Base-by-base conservation (phyloP, 2,329 filamentous ascomycete species). In the Alternaria viburni region DNA sequence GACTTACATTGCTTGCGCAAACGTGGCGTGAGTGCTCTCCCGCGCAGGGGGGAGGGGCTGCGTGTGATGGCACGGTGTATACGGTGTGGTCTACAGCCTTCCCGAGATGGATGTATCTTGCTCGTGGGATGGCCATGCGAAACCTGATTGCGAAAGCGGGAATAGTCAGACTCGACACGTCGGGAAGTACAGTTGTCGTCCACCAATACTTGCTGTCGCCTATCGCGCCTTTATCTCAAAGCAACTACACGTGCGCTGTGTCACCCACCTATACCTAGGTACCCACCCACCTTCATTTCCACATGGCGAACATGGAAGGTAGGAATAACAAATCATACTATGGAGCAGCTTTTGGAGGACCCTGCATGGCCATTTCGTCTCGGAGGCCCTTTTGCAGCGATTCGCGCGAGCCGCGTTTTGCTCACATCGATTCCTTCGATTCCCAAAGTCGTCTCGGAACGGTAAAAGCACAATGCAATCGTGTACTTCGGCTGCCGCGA, bases 221-320 rank as follows among this genome's bases (percentile, higher is more conserved):
- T 54, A 54, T 54, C 49, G 57, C 49, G 57, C 47, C 43, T 28
- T 17, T 11, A 19, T 26, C 21, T 8, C 25, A 25, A 43, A 45
- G 26, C n/a, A 32, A 19, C 28, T 21, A 54, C 57, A 50, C 30
- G 44, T 56, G 52, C 45, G 32, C 23, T 19, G 32, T 56, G 49
- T 26, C 32, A 26, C 36, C 32, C 44, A 57, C 36, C 36, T 41
- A 41, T 41, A n/a, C n/a, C n/a, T n/a, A n/a, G n/a, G n/a, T 36
- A 36, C 15, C 36, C 36, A 41, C 36, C 36, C 36, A 17, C 46
- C 30, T 50, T 57, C 44, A 61, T 61, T 43, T 51, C 52, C 59
- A 61, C 59, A 61, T 61, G 59, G 52, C 52, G 41, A 45, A 44
- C 52, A 56, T 56, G 58, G 51, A 47, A 32, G 12, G n/a, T 43